These are phyloP conservation scores for Candida neerlandica DNA, from an alignment of 1,139 yeast species.

Conservation along the genomic window DNA sequence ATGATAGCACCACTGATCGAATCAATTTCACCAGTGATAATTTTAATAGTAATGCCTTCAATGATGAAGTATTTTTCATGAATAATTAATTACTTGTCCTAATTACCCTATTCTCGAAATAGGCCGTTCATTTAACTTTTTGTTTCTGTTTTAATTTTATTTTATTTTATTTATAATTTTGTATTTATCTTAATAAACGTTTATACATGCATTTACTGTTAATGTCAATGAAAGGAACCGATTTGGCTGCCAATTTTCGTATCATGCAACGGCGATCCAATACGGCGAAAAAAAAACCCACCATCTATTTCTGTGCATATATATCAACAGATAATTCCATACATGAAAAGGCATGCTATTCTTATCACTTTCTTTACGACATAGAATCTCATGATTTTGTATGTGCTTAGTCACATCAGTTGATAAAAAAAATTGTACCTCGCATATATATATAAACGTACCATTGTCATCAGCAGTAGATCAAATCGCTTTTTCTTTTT, in stretches of 20 bases:
- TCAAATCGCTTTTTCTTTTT: no score
- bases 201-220: slow-evolving; percentile 2
- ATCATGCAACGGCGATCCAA: no score
- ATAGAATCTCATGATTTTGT: no score
- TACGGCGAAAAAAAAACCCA: no score
- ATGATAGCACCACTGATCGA: slow-evolving; percentile 31
- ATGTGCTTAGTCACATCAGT: neutral
- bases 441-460: neutral
- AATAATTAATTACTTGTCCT: slow-evolving; percentile 2
- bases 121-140: neutral
- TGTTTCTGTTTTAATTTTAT: neutral
- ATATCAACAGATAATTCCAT: no score
- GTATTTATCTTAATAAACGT: neutral
- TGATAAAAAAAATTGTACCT: neutral
- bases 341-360: no score
- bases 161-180: slow-evolving; percentile 2
- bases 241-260: no score
- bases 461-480: no score
- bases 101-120: neutral
- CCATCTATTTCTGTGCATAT: no score
- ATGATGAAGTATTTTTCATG: slow-evolving; percentile 37
- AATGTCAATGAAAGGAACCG: neutral
- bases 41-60: slow-evolving; percentile 16
- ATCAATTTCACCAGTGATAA: slow-evolving; percentile 37
- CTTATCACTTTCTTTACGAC: no score